Conservation (phyloP, 371 early-diverging fungal genomes). For the Syncephalis plumigaleata region DNA sequence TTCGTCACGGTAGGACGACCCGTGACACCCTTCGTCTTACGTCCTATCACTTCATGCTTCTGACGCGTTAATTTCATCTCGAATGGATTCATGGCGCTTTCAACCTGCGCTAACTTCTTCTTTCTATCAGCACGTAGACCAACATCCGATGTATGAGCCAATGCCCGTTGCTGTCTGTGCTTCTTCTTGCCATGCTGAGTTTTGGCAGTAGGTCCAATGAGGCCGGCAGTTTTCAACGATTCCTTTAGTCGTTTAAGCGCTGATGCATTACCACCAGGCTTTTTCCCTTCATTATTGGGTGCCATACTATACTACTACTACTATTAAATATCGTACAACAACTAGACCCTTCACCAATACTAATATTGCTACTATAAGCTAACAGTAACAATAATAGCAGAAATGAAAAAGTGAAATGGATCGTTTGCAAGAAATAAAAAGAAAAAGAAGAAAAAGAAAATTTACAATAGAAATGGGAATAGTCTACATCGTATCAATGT, state of each 20-base stretch:
- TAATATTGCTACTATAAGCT: too few relatives aligned
- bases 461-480: too few relatives aligned
- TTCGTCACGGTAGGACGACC: slow-evolving; percentile 71
- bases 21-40: slow-evolving; percentile 59
- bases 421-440: too few relatives aligned
- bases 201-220: slow-evolving; percentile 51
- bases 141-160: slow-evolving; percentile 13
- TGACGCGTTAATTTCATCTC: slow-evolving; percentile 57
- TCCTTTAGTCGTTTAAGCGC: slow-evolving; percentile 65
- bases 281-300: too few relatives aligned
- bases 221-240: slow-evolving; percentile 52
- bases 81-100: slow-evolving; percentile 66
- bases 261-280: slow-evolving; percentile 11
- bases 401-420: too few relatives aligned
- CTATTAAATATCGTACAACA: too few relatives aligned
- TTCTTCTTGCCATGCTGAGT: slow-evolving; percentile 38
- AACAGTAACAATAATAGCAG: too few relatives aligned
- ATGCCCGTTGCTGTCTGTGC: slow-evolving; percentile 32
- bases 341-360: too few relatives aligned
- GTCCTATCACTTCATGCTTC: slow-evolving; percentile 78
- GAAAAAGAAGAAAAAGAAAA: too few relatives aligned
- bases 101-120: slow-evolving; percentile 25
- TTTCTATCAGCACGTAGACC: slow-evolving; percentile 29
- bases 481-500: too few relatives aligned
- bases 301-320: too few relatives aligned